Percentiles rank a stretch among this genome's conserved stretches.
Evolutionary conservation across 352 stramenopile species (phyloP).

Genomic region (Globisporangium carolinianum): DNA sequence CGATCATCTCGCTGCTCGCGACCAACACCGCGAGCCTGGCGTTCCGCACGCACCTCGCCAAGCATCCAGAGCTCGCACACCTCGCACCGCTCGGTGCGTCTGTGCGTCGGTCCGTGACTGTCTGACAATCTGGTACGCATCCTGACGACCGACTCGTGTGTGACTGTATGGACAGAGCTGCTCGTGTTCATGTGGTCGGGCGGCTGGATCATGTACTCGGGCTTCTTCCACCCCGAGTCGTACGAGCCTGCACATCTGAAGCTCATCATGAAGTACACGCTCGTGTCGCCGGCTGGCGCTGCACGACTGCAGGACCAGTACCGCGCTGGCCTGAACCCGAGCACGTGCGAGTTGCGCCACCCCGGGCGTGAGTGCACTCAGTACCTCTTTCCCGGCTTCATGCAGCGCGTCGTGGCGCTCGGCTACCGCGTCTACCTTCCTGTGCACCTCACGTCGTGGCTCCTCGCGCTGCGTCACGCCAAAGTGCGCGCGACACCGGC

Average conservation of each 20-base stretch:
- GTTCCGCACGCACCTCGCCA: slow-evolving; percentile 19
- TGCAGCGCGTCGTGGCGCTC: slow-evolving; percentile 26
- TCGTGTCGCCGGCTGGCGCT: slow-evolving; percentile 27
- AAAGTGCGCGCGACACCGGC: slow-evolving; percentile 30
- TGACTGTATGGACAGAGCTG: slow-evolving; percentile 22
- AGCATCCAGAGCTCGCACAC: slow-evolving; percentile 23
- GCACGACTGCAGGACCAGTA: slow-evolving; percentile 33
- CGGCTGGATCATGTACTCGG: slow-evolving; percentile 59
- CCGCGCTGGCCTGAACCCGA: slow-evolving; percentile 34
- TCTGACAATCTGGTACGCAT: no score
- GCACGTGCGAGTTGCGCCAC: slow-evolving; percentile 39
- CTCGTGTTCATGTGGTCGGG: slow-evolving; percentile 38
- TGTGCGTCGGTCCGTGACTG: no score
- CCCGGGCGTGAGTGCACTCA: slow-evolving; percentile 26
- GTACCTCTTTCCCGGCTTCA: slow-evolving; percentile 34
- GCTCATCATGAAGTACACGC: slow-evolving; percentile 56
- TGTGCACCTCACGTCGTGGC: slow-evolving; percentile 46
- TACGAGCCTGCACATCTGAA: slow-evolving; percentile 49
- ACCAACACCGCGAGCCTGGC: slow-evolving; percentile 38
- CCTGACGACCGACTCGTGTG: no score
- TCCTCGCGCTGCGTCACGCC: slow-evolving; percentile 32
- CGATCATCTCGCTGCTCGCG: slow-evolving; percentile 42
- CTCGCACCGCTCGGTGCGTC: slow-evolving; percentile 23
- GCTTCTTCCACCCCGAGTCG: slow-evolving; percentile 50
- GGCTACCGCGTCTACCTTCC: slow-evolving; percentile 47